These are phyloP conservation scores for Dinochytrium kinnereticum DNA, from an alignment of 371 early-diverging fungal genomes.

Conservation along the genomic window DNA sequence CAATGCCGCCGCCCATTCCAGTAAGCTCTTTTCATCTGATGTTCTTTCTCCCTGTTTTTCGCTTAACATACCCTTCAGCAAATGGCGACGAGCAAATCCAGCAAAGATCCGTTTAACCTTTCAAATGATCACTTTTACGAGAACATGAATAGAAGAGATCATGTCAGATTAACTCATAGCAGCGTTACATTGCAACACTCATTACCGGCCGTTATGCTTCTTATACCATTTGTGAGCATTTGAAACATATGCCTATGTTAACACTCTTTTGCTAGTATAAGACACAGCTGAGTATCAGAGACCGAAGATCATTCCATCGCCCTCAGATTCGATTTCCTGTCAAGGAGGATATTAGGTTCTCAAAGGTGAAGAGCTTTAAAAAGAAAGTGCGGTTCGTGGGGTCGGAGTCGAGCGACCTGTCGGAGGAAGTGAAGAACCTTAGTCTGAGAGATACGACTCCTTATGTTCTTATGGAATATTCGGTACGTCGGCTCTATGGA, in stretches of 20 bases:
- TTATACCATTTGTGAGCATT: slow-evolving; percentile 71
- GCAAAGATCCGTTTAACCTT: slow-evolving; percentile 87
- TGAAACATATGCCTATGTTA: not conserved
- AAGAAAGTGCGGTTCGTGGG: slow-evolving; percentile 80
- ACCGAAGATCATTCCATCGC: slow-evolving; percentile 94
- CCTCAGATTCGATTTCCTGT: slow-evolving; percentile 76
- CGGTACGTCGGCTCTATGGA: slow-evolving; percentile 54
- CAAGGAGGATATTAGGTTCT: slow-evolving; percentile 66
- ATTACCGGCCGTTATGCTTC: slow-evolving; percentile 89
- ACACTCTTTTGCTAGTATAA: no score
- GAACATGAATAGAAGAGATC: slow-evolving; percentile 67
- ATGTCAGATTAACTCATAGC: slow-evolving; percentile 90
- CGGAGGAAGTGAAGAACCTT: slow-evolving; percentile 87
- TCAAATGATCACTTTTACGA: slow-evolving; percentile 97
- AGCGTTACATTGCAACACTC: slow-evolving; percentile 92
- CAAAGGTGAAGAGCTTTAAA: slow-evolving; percentile 68
- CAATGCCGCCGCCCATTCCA: not conserved
- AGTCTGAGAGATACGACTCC: slow-evolving; percentile 87
- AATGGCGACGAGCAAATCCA: not conserved
- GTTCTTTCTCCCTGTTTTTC: not conserved
- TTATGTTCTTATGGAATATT: slow-evolving; percentile 94
- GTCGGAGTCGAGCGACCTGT: slow-evolving; percentile 73
- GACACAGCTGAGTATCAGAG: slow-evolving; percentile 82
- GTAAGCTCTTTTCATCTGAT: not conserved
- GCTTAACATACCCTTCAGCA: not conserved